phyloP scores from a whole-genome alignment of 352 stramenopile genomes.

The Plasmopara halstedii region DNA sequence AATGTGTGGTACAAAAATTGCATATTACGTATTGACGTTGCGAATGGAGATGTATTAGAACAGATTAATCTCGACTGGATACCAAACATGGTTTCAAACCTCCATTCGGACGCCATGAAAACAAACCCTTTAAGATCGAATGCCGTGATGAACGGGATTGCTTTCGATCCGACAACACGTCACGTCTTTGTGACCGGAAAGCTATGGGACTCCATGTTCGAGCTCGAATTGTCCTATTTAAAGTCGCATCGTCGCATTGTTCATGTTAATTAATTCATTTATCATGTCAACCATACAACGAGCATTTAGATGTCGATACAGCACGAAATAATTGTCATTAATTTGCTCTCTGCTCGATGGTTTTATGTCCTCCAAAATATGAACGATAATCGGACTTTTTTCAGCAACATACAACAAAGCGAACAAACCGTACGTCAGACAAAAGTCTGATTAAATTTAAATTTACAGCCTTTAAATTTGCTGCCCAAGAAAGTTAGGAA shows the following conservation, averaged over 20 bases:
- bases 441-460: no score
- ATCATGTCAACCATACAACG: no score
- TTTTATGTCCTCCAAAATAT: no score
- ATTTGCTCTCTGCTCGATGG: no score
- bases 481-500: no score
- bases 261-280: no score
- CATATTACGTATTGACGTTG: constrained; percentile 70
- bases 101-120: constrained; percentile 40
- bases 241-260: constrained; percentile 10
- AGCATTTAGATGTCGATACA: no score
- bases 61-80: constrained; percentile 65
- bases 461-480: no score
- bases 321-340: no score
- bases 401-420: no score
- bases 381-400: no score
- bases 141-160: constrained; percentile 88
- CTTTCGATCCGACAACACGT: constrained; percentile 47
- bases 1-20: constrained; percentile 83
- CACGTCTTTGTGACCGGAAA: constrained; percentile 78
- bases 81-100: constrained; percentile 48
- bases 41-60: constrained; percentile 59
- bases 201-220: constrained; percentile 80
- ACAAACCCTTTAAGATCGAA: constrained; percentile 29
- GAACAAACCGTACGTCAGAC: no score
- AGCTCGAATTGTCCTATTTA: constrained; percentile 63